Evolutionary conservation across 345 rosid genomes (phyloP).

Genomic region (Melaleuca alternifolia): DNA sequence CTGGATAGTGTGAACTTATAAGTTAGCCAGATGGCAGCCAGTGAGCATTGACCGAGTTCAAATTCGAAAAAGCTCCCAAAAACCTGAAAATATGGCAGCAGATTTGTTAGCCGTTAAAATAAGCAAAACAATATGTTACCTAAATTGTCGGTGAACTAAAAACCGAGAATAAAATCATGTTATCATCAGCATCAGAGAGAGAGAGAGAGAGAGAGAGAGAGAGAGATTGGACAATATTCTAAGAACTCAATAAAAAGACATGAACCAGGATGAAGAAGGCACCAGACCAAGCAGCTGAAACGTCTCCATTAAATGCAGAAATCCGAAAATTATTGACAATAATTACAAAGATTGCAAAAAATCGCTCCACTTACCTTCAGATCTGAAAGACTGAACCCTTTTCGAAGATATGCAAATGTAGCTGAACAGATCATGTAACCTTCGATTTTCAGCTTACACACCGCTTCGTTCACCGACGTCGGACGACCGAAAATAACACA

Average conservation of each 20-base stretch:
- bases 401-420: neutral
- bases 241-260: neutral
- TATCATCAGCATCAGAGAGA: neutral
- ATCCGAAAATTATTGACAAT: neutral
- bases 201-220: neutral
- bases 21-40: neutral
- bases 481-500: neutral
- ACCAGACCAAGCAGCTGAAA: neutral
- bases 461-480: neutral
- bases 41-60: neutral
- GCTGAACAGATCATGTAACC: neutral
- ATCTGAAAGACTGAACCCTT: neutral
- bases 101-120: neutral
- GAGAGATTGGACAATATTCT: neutral
- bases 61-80: neutral
- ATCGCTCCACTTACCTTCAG: neutral
- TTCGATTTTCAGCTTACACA: neutral
- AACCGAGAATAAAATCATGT: neutral
- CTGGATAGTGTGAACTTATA: neutral
- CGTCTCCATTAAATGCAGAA: neutral
- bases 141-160: neutral
- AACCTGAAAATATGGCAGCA: neutral
- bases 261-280: neutral
- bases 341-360: neutral
- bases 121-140: neutral